Conservation (phyloP, 805 yeast species). For the Lipomyces chichibuensis region DNA sequence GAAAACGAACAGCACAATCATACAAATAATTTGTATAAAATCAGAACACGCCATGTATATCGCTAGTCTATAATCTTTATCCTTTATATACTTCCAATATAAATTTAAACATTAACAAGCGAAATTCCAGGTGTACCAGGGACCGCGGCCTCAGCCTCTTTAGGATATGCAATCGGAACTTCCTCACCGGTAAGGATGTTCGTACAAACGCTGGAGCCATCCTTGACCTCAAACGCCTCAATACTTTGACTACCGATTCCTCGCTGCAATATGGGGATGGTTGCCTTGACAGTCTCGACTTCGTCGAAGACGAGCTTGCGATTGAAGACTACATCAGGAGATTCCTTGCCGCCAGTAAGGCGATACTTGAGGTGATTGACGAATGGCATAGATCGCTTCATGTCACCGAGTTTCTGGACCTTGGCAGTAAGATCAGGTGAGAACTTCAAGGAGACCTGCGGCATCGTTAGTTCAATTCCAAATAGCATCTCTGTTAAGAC, state of each 20-base stretch:
- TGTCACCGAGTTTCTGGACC: slow-evolving; percentile 58
- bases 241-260: slow-evolving; percentile 26
- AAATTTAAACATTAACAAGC: slow-evolving; percentile 60
- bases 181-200: slow-evolving; percentile 71
- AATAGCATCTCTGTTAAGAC: background rate
- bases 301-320: slow-evolving; percentile 86
- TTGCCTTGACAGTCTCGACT: slow-evolving; percentile 54
- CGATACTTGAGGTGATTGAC: slow-evolving; percentile 84
- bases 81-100: background rate
- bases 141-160: slow-evolving; percentile 77
- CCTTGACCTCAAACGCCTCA: slow-evolving; percentile 59
- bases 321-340: slow-evolving; percentile 80
- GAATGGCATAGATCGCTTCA: slow-evolving; percentile 98
- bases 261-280: slow-evolving; percentile 30
- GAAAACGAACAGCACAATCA: background rate
- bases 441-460: slow-evolving; percentile 40
- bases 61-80: background rate
- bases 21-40: background rate
- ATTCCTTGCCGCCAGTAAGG: slow-evolving; percentile 58
- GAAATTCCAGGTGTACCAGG: slow-evolving; percentile 94
- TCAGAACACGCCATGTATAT: background rate
- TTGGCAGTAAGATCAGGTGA: slow-evolving; percentile 46
- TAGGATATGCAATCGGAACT: slow-evolving; percentile 60
- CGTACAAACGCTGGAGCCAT: slow-evolving; percentile 64
- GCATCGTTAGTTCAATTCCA: background rate